Evolutionary conservation across 495 filamentous ascomycete genomes (phyloP).

Genomic region (Aspergillus sclerotiicarbonarius): DNA sequence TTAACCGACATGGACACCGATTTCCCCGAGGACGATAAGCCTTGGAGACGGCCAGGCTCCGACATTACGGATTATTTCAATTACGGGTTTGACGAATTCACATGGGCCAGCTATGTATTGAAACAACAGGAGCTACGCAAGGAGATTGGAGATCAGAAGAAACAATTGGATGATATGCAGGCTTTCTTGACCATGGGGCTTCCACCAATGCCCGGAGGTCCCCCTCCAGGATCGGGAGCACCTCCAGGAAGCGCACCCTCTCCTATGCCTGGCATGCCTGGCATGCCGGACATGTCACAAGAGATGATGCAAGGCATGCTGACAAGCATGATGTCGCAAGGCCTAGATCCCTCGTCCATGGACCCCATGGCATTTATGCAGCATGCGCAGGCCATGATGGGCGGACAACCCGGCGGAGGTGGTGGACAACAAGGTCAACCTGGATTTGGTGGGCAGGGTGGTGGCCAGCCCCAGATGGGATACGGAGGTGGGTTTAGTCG

Average conservation of each 20-base stretch:
- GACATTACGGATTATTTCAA: conserved; percentile 98
- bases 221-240: conserved; percentile 31
- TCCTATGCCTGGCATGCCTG: conserved; percentile 63
- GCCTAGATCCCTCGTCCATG: conserved; percentile 81
- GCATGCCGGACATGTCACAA: conserved; percentile 68
- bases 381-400: conserved; percentile 53
- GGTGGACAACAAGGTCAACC: conserved; percentile 40
- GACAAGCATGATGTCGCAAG: conserved; percentile 74
- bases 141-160: conserved; percentile 73
- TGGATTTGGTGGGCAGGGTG: conserved; percentile 44
- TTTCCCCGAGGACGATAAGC: conserved; percentile 77
- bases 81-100: conserved; percentile 99
- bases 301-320: conserved; percentile 82
- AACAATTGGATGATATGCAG: conserved; percentile 85
- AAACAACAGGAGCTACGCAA: conserved; percentile 78
- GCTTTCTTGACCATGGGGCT: conserved; percentile 76
- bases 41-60: conserved; percentile 93
- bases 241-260: conserved; percentile 39
- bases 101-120: conserved; percentile 90
- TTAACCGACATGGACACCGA: conserved; percentile 78
- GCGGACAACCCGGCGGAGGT: conserved; percentile 39
- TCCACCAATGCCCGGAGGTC: conserved; percentile 67
- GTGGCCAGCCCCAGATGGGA: conserved; percentile 48
- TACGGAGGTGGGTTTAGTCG: conserved; percentile 49
- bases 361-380: conserved; percentile 60